Base-by-base conservation (phyloP, 306 rosid genomes). In the Ormosia semicastrata region DNA sequence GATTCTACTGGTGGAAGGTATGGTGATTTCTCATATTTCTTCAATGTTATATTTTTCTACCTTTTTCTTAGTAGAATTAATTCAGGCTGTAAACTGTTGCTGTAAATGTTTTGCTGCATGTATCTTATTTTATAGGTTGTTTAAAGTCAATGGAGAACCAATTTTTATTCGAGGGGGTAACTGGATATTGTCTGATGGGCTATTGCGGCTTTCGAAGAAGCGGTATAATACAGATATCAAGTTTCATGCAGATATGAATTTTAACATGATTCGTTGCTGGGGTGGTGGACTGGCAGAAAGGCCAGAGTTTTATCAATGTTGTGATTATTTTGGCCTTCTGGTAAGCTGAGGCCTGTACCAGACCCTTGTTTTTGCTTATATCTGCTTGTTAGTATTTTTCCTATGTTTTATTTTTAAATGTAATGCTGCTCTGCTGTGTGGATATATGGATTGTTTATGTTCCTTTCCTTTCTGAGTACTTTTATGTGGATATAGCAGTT, bases 201-300 rank as follows among this genome's bases (percentile, higher is more conserved):
- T 95, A 65, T 89, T 95, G 63, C 91, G 97, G 47, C 92, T 95
- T 85, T 93, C 98, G 5, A 88, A 88, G 86, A 87, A 91, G 86
- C 95, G 99, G 71, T 95, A 95, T 81, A 82, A 81, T 54, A 87
- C 98, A 44, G 98, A 95, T 81, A 89, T 95, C 80, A 95, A 93
- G 78, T 95, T 95, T 73, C 99, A 95, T 68, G 98, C 99, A 4
- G 97, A 91, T 80, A 91, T 95, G 99, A 95, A 95, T 88, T 88
- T 95, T 70, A 95, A 95, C 89, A 95, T 95, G 99, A 83, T 95
- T 79, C 97, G 99, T 6, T 95, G 99, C 84, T 95, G 99, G 99
- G 98, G 92, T 36, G 99, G 99, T 78, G 99, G 98, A 77, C 84
- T 95, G 88, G 88, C 98, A 10, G 99, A 93, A 85, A 91, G 99